Evolutionary conservation across 2,329 filamentous ascomycete genomes (phyloP).

Genomic region (Plenodomus tracheiphilus): DNA sequence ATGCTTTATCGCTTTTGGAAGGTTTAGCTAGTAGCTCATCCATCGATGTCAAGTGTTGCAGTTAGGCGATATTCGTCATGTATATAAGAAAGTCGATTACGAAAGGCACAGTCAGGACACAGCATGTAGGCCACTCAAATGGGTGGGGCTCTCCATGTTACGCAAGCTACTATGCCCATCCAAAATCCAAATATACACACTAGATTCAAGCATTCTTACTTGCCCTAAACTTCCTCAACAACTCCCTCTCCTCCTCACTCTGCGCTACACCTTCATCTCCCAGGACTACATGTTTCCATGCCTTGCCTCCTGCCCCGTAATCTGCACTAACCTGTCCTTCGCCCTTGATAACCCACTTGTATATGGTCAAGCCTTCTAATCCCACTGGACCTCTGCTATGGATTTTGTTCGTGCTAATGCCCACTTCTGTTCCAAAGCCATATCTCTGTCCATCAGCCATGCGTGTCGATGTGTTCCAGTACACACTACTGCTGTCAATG

Average conservation of each 20-base stretch:
- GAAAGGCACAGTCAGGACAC: too few species aligned
- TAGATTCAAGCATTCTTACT: not conserved
- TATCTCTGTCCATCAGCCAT: slow-evolving; percentile 97
- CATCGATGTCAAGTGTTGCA: not conserved
- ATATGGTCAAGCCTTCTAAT: slow-evolving; percentile 91
- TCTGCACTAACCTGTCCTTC: slow-evolving; percentile 78
- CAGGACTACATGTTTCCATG: slow-evolving; percentile 61
- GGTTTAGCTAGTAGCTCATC: not conserved
- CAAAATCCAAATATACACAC: too few species aligned
- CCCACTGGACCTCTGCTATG: slow-evolving; percentile 92
- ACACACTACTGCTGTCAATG: slow-evolving; percentile 88
- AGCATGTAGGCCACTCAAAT: too few species aligned
- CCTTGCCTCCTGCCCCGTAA: slow-evolving; percentile 64
- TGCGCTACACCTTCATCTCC: slow-evolving; percentile 37
- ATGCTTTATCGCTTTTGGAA: too few species aligned
- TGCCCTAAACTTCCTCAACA: slow-evolving; percentile 38
- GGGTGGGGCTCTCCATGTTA: too few species aligned
- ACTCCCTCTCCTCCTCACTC: slow-evolving; percentile 38
- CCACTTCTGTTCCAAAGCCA: slow-evolving; percentile 96
- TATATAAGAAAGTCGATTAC: too few species aligned
- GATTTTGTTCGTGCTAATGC: slow-evolving; percentile 98
- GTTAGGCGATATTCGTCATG: too few species aligned
- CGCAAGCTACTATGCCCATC: too few species aligned
- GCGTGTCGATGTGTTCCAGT: slow-evolving; percentile 94
- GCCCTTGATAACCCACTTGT: slow-evolving; percentile 91